These are phyloP conservation scores for Naganishia onofrii DNA, from an alignment of 768 basidiomycete genomes.

Conservation along the genomic window DNA sequence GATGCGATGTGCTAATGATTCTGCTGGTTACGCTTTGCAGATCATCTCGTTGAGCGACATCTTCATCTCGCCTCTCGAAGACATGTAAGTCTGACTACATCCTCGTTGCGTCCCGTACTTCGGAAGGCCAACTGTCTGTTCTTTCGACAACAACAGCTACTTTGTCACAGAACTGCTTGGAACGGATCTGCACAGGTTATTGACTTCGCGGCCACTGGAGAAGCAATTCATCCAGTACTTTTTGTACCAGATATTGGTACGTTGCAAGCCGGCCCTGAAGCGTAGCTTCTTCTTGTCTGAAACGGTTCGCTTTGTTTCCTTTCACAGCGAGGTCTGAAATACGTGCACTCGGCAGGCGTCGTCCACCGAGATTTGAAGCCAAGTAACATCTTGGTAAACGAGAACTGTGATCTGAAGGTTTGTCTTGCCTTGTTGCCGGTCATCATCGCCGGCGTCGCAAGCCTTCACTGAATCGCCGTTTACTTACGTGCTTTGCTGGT, in stretches of 20 bases:
- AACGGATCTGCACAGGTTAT: conserved; percentile 92
- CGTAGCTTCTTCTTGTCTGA: no score
- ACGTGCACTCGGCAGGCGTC: conserved; percentile 98
- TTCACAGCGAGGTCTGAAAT: conserved; percentile 87
- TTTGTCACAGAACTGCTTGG: conserved; percentile 98
- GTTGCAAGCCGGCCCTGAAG: no score
- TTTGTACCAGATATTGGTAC: conserved; percentile 93
- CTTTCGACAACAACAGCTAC: conserved; percentile 63
- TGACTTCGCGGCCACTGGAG: conserved; percentile 93
- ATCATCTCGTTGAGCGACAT: conserved; percentile 98
- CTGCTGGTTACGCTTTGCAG: conserved; percentile 53
- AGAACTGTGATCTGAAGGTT: conserved; percentile 98
- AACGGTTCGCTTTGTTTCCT: no score
- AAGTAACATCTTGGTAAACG: conserved; percentile 98
- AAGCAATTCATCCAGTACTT: conserved; percentile 99
- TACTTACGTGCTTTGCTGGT: not conserved
- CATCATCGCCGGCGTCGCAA: conserved; percentile 2
- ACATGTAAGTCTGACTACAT: conserved; percentile 65
- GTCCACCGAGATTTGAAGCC: conserved; percentile 99
- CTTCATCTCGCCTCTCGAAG: conserved; percentile 99
- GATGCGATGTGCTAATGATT: conserved; percentile 7
- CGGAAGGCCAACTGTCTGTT: no score
- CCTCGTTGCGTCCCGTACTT: not conserved
- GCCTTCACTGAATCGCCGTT: not conserved
- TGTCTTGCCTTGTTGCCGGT: conserved; percentile 35